These are phyloP conservation scores for Corrigiola litoralis DNA, from an alignment of 179 eudicot genomes.

Conservation along the genomic window DNA sequence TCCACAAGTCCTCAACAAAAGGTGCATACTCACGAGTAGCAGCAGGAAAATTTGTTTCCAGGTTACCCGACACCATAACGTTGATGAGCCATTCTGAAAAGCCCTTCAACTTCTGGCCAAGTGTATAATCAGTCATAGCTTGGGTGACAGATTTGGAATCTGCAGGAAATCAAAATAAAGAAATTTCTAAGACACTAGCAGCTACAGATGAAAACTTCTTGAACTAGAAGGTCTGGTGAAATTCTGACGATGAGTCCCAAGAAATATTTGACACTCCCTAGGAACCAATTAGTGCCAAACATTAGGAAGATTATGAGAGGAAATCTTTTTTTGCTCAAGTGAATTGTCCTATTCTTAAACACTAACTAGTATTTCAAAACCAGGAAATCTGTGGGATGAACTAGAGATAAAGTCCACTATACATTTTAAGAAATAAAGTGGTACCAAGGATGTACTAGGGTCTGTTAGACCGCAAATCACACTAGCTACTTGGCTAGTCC, in stretches of 20 bases:
- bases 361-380: not conserved
- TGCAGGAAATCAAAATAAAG: slow-evolving; percentile 14
- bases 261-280: too few relatives aligned
- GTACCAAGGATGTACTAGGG: not conserved
- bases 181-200: not conserved
- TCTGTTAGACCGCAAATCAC: not conserved
- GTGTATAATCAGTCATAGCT: slow-evolving; percentile 44
- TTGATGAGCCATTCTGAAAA: slow-evolving; percentile 96
- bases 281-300: too few relatives aligned
- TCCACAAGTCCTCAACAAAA: slow-evolving; percentile 98
- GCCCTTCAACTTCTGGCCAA: slow-evolving; percentile 86
- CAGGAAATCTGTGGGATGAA: not conserved
- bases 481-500: too few relatives aligned
- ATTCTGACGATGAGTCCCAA: too few relatives aligned
- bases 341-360: not conserved
- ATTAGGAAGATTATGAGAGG: too few relatives aligned
- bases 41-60: slow-evolving; percentile 96
- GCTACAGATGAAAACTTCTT: not conserved
- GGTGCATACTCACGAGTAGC: slow-evolving; percentile 99
- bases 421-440: not conserved
- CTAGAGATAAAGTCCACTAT: not conserved
- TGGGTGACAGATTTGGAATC: slow-evolving; percentile 13
- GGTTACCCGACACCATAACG: slow-evolving; percentile 93
- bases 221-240: too few relatives aligned
- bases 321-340: too few relatives aligned